Conservation (phyloP, 1,284 basidiomycete species). For the Ustilago xerochloae region DNA sequence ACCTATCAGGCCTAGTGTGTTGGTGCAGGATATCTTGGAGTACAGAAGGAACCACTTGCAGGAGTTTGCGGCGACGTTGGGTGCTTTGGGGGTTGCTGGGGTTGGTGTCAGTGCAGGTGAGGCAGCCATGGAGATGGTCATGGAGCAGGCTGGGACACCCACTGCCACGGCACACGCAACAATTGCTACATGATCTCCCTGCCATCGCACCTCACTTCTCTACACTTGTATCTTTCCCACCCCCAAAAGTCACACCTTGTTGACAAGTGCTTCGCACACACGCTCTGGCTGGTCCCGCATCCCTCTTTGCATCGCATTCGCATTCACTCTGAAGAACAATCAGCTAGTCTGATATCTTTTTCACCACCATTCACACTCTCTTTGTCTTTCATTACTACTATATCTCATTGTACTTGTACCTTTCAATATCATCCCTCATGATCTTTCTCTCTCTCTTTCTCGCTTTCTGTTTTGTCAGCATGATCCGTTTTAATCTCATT, state of each 20-base stretch:
- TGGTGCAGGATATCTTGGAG: slow-evolving; percentile 43
- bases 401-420: slow-evolving; percentile 26
- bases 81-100: slow-evolving; percentile 13
- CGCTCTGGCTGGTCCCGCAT: neutral
- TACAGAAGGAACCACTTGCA: slow-evolving; percentile 37
- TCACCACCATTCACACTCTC: neutral
- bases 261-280: neutral
- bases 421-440: neutral
- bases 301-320: slow-evolving; percentile 27
- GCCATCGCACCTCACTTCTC: neutral
- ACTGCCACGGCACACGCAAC: slow-evolving; percentile 3
- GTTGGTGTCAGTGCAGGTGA: slow-evolving; percentile 24
- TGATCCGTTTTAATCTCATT: neutral
- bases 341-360: slow-evolving; percentile 19
- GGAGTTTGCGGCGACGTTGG: slow-evolving; percentile 33
- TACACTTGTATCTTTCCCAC: neutral
- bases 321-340: slow-evolving; percentile 11
- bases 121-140: slow-evolving; percentile 33
- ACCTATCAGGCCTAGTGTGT: slow-evolving; percentile 35
- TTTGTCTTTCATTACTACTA: neutral
- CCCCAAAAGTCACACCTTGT: slow-evolving; percentile 4
- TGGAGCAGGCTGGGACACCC: slow-evolving; percentile 27
- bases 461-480: neutral
- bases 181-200: slow-evolving; percentile 15
- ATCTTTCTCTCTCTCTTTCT: slow-evolving; percentile 2